These are phyloP conservation scores for Clitoria ternatea DNA, from an alignment of 306 rosid genomes.

Conservation along the genomic window DNA sequence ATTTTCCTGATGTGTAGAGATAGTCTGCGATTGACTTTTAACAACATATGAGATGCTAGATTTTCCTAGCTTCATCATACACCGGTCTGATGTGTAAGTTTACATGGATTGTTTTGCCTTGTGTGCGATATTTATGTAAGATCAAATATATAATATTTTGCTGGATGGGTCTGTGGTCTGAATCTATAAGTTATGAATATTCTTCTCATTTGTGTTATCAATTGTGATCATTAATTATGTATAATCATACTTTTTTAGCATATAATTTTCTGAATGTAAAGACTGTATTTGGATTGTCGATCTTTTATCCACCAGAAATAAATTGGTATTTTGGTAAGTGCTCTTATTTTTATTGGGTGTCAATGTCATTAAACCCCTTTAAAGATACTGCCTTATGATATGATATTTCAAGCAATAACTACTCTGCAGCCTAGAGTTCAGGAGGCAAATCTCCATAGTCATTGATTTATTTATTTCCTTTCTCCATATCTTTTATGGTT, in stretches of 20 bases:
- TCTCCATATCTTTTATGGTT: neutral
- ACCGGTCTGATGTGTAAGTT: neutral
- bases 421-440: neutral
- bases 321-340: neutral
- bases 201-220: neutral
- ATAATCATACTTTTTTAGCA: neutral
- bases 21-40: slow-evolving; percentile 3
- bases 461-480: neutral
- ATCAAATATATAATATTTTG: neutral
- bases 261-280: neutral
- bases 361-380: slow-evolving; percentile 4
- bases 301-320: slow-evolving; percentile 8
- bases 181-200: neutral
- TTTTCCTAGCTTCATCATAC: neutral
- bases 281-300: neutral
- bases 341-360: neutral
- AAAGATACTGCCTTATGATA: neutral
- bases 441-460: neutral
- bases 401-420: slow-evolving; percentile 13
- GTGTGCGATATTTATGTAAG: neutral
- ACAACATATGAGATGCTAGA: neutral
- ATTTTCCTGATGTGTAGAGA: neutral
- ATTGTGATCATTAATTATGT: neutral
- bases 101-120: neutral
- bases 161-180: neutral